phyloP scores from a whole-genome alignment of 2,329 filamentous ascomycete species.

The Myriosclerotinia curreyana region DNA sequence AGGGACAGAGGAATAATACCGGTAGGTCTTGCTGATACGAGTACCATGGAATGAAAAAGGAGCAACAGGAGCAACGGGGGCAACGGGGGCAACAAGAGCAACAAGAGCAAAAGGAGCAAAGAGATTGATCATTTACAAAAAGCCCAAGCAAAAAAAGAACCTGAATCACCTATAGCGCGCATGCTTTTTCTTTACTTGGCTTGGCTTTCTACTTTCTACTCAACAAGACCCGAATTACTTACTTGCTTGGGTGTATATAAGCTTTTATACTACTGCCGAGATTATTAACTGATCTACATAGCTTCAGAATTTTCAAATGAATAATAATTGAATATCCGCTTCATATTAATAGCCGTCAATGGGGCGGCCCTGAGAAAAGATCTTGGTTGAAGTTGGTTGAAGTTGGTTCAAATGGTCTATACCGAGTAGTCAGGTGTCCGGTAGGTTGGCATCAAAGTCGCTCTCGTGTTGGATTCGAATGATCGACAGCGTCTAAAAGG shows the following conservation, averaged over 20 bases:
- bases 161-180: not conserved
- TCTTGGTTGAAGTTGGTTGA: conserved; percentile 4
- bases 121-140: not conserved
- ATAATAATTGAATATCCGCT: conserved; percentile 16
- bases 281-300: conserved; percentile 18
- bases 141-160: not conserved
- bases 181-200: conserved; percentile 1
- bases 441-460: conserved; percentile 9
- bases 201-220: not conserved
- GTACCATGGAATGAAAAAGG: not conserved
- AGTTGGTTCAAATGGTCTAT: not conserved
- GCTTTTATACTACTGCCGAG: not conserved
- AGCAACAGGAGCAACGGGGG: not conserved
- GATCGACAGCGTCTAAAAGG: conserved; percentile 14
- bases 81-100: no score
- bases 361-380: not conserved
- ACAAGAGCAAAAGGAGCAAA: not conserved
- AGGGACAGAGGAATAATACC: no score
- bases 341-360: conserved; percentile 4
- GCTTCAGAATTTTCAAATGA: conserved; percentile 12
- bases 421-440: conserved; percentile 3
- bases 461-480: conserved; percentile 17
- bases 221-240: not conserved
- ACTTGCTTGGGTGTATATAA: not conserved
- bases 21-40: no score